Evolutionary conservation across 2,329 filamentous ascomycete genomes (phyloP).

Genomic region (Aschersonia sp.): DNA sequence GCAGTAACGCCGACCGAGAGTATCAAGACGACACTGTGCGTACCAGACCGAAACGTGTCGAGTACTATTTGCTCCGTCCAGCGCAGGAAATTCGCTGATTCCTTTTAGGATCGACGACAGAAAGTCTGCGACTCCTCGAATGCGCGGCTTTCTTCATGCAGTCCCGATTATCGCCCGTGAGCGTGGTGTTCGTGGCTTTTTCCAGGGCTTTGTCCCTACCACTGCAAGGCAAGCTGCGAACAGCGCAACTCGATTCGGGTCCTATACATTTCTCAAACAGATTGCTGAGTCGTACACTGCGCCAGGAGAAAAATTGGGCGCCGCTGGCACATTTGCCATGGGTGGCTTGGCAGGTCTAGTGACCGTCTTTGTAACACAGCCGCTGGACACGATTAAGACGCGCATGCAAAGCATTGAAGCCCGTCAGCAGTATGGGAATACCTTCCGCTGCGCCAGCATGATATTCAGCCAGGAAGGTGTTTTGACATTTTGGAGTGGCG

Average conservation of each 20-base stretch:
- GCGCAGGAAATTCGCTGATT: neutral
- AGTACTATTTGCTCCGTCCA: neutral
- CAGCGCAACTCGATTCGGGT: slow-evolving; percentile 78
- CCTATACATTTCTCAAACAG: slow-evolving; percentile 83
- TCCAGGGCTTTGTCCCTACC: slow-evolving; percentile 92
- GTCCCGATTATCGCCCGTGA: slow-evolving; percentile 77
- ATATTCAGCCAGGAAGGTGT: slow-evolving; percentile 86
- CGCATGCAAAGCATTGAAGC: slow-evolving; percentile 95
- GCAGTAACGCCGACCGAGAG: slow-evolving; percentile 96
- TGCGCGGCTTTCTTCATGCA: slow-evolving; percentile 87
- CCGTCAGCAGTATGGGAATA: slow-evolving; percentile 68
- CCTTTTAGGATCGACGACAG: slow-evolving; percentile 71
- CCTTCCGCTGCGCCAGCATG: slow-evolving; percentile 63
- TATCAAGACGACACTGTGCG: slow-evolving; percentile 85
- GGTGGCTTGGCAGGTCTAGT: slow-evolving; percentile 81
- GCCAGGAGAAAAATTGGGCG: slow-evolving; percentile 87
- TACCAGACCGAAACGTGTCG: neutral
- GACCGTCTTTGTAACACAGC: slow-evolving; percentile 67
- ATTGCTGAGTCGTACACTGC: slow-evolving; percentile 83
- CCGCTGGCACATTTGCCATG: slow-evolving; percentile 76
- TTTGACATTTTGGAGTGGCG: slow-evolving; percentile 87
- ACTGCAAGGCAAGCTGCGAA: slow-evolving; percentile 92
- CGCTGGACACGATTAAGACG: slow-evolving; percentile 90
- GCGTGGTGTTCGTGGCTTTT: slow-evolving; percentile 80
- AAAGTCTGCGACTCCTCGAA: slow-evolving; percentile 70